Conservation (phyloP, 805 yeast species). For the Metschnikowia rubicola region DNA sequence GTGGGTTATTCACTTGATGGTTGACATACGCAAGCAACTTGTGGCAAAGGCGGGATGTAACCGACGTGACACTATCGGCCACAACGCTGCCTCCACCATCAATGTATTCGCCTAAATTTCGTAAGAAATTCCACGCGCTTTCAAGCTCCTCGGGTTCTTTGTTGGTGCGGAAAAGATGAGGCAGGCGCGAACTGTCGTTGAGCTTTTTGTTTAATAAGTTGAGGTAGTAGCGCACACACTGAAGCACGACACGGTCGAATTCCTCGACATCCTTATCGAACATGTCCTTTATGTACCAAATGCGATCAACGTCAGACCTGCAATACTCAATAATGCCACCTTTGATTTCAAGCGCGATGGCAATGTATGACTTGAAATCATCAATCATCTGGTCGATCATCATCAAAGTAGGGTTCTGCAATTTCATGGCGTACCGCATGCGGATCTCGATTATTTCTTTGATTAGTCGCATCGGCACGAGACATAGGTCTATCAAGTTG, state of each 20-base stretch:
- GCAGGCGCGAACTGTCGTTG: conserved; percentile 65
- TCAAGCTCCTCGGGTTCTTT: conserved; percentile 90
- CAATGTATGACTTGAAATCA: conserved; percentile 75
- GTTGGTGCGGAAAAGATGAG: conserved; percentile 69
- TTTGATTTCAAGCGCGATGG: conserved; percentile 71
- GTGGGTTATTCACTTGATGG: conserved; percentile 61
- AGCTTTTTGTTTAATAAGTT: conserved; percentile 71
- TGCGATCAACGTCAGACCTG: conserved; percentile 48
- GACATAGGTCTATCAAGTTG: conserved; percentile 58
- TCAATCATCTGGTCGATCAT: conserved; percentile 92
- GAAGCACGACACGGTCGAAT: conserved; percentile 64
- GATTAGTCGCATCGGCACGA: conserved; percentile 76
- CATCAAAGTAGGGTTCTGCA: conserved; percentile 87
- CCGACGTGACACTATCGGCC: conserved; percentile 67
- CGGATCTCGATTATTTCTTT: conserved; percentile 75
- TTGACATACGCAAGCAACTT: conserved; percentile 68
- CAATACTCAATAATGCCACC: conserved; percentile 60
- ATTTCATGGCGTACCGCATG: conserved; percentile 69
- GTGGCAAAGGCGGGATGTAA: conserved; percentile 65
- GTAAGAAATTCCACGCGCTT: conserved; percentile 74
- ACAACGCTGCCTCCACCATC: conserved; percentile 79
- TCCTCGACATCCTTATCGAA: conserved; percentile 51
- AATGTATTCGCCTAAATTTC: conserved; percentile 70
- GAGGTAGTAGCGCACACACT: conserved; percentile 70
- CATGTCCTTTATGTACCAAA: conserved; percentile 68